Evolutionary conservation across 805 yeast genomes (phyloP), one percentile per base, ranked within the genome.

Genomic region (Kuraishia cidri): DNA sequence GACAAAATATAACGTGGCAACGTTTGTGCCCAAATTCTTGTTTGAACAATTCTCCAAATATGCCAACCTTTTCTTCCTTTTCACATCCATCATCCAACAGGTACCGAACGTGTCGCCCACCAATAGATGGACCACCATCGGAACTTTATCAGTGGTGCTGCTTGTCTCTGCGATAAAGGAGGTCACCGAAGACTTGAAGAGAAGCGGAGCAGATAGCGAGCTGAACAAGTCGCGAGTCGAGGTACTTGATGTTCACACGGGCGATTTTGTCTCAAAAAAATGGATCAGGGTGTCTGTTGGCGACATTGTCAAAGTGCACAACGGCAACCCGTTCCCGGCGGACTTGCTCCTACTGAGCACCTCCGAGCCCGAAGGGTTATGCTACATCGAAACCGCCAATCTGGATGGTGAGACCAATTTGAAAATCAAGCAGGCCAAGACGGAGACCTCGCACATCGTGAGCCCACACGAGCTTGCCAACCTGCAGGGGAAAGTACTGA

Each of bases 41-140:
- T 86, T 87, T 47, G 98, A 92, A 62, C 98, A 92, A 58, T 94
- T 92, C 58, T 84, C 96, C 40, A 92, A 90, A 57, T 94, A 92
- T 53, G 97, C 99, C 8, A 92, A 92, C 52, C 63, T 92, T 54
- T 92, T 92, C 60, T 92, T 92, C 55, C 62, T 92, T 33, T 84
- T 85, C 61, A 92, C 99, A 0, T 82, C 97, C 2, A 68, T 74
- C 24, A 90, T 92, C 45, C 99, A 92, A 61, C 99, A 92, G 55
- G 97, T 92, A 9, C 99, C 99, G 3, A 72, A 79, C 41, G 97
- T 92, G 4, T 77, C 96, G 1, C 99, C 99, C 9, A 92, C 97
- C 0, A 92, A 92, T 58, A 62, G 97, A 56, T 92, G 77, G 50
- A 92, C 99, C 4, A 92, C 99, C 0, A 83, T 92, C 28, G 94